phyloP scores from a whole-genome alignment of 768 basidiomycete genomes.

The Mycena sanguinolenta region DNA sequence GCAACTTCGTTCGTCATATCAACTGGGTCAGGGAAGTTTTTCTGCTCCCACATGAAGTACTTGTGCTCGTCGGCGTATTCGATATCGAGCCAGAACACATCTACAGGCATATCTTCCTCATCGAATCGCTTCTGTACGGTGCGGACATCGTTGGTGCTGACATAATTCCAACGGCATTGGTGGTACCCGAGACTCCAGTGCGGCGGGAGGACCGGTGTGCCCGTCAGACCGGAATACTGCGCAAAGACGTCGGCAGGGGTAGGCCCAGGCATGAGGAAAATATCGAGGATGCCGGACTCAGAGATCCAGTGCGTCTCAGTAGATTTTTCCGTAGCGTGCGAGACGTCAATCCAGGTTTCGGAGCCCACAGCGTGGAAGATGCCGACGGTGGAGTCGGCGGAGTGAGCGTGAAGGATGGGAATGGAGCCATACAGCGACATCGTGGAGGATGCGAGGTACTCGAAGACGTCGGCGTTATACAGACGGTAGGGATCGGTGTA shows the following conservation, averaged over 20 bases:
- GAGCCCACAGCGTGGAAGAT: slow-evolving; percentile 90
- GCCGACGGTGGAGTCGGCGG: slow-evolving; percentile 87
- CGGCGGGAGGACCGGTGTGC: slow-evolving; percentile 88
- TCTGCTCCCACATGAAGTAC: slow-evolving; percentile 97
- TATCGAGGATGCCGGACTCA: slow-evolving; percentile 95
- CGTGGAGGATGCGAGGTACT: slow-evolving; percentile 86
- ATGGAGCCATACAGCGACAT: slow-evolving; percentile 93
- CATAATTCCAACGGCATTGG: slow-evolving; percentile 98
- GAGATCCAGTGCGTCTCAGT: slow-evolving; percentile 97
- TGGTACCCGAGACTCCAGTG: slow-evolving; percentile 95
- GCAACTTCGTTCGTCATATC: slow-evolving; percentile 94
- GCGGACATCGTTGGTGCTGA: slow-evolving; percentile 89
- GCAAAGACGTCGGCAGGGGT: slow-evolving; percentile 84
- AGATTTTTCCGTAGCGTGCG: slow-evolving; percentile 73
- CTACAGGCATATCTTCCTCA: slow-evolving; percentile 94
- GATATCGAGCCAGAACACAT: slow-evolving; percentile 56
- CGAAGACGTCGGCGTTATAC: slow-evolving; percentile 96
- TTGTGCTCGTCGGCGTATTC: slow-evolving; percentile 68
- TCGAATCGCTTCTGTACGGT: slow-evolving; percentile 91
- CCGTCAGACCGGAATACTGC: slow-evolving; percentile 90
- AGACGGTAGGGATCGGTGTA: slow-evolving; percentile 95
- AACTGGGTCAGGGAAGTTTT: slow-evolving; percentile 93
- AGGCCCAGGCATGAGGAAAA: slow-evolving; percentile 95
- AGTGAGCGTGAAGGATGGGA: slow-evolving; percentile 94
- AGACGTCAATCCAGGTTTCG: slow-evolving; percentile 96